Conservation (phyloP, 768 basidiomycete genomes). For the Lentinula guzmanii region DNA sequence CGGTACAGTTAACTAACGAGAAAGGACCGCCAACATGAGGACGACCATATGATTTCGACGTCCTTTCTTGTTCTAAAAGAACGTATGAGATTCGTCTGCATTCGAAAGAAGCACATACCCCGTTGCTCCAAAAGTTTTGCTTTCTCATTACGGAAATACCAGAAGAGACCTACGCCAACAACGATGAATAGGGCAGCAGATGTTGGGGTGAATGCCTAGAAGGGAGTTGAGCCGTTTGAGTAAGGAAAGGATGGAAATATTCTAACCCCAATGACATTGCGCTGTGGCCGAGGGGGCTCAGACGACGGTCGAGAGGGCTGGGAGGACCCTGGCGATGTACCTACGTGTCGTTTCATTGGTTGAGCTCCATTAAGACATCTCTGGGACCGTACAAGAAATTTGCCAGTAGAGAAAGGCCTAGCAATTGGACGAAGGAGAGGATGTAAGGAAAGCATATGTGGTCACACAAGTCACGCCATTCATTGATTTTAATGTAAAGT, state of each 20-base stretch:
- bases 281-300: not conserved
- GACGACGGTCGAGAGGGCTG: not conserved
- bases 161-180: constrained; percentile 76
- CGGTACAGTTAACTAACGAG: constrained; percentile 48
- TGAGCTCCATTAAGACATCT: not conserved
- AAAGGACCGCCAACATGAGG: constrained; percentile 93
- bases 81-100: not conserved
- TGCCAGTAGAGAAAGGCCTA: not conserved
- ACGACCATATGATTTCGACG: constrained; percentile 69
- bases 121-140: constrained; percentile 66
- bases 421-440: not conserved
- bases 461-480: not conserved
- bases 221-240: not conserved
- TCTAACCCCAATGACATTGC: constrained; percentile 15
- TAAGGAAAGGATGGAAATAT: not conserved
- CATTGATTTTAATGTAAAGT: too few species aligned
- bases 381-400: not conserved
- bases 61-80: constrained; percentile 63
- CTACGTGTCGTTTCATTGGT: not conserved
- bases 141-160: constrained; percentile 90
- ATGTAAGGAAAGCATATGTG: not conserved
- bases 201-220: constrained; percentile 86
- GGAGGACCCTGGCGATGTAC: not conserved
- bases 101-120: constrained; percentile 38
- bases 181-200: constrained; percentile 81